A percentile compares a stretch with the other conserved stretches of the same genome.
phyloP scores from a whole-genome alignment of 768 basidiomycete species.

The Auricularia heimuer region DNA sequence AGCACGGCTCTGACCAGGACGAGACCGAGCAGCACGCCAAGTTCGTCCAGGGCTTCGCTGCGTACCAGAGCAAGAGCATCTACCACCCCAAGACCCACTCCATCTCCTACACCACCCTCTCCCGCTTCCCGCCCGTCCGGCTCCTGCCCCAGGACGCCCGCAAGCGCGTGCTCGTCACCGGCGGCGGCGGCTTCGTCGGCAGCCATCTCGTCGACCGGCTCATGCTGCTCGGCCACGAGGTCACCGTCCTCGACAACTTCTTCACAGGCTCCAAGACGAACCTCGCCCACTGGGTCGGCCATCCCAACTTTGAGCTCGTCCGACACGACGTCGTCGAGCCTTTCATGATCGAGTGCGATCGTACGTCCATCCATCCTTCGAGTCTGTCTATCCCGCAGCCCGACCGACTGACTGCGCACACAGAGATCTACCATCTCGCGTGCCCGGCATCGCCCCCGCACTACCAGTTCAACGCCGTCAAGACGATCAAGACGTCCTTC shows the following conservation, averaged over 20 bases:
- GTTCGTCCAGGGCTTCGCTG: slow-evolving; percentile 35
- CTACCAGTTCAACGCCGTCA: slow-evolving; percentile 96
- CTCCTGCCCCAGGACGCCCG: slow-evolving; percentile 66
- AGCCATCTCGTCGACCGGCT: slow-evolving; percentile 96
- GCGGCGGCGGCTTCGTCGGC: slow-evolving; percentile 98
- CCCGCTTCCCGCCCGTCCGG: slow-evolving; percentile 87
- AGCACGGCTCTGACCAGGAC: slow-evolving; percentile 25
- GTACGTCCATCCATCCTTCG: slow-evolving; percentile 42
- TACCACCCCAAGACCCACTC: slow-evolving; percentile 69
- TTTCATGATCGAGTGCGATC: slow-evolving; percentile 98
- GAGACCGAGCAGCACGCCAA: slow-evolving; percentile 40
- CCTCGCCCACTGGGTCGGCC: slow-evolving; percentile 90
- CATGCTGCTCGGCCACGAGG: slow-evolving; percentile 96
- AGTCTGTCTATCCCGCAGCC: not conserved
- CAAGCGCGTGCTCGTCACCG: slow-evolving; percentile 90
- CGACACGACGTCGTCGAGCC: slow-evolving; percentile 96
- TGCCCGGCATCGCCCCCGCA: slow-evolving; percentile 96
- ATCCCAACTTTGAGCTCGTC: slow-evolving; percentile 98
- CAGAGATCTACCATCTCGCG: slow-evolving; percentile 96
- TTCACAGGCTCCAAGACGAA: slow-evolving; percentile 98
- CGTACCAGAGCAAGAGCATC: slow-evolving; percentile 78
- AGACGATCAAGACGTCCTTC: slow-evolving; percentile 98
- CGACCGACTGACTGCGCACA: slow-evolving; percentile 5
- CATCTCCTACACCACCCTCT: slow-evolving; percentile 87
- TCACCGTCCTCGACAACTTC: slow-evolving; percentile 96